phyloP scores from a whole-genome alignment of 768 basidiomycete species.

The Suillus luteus region DNA sequence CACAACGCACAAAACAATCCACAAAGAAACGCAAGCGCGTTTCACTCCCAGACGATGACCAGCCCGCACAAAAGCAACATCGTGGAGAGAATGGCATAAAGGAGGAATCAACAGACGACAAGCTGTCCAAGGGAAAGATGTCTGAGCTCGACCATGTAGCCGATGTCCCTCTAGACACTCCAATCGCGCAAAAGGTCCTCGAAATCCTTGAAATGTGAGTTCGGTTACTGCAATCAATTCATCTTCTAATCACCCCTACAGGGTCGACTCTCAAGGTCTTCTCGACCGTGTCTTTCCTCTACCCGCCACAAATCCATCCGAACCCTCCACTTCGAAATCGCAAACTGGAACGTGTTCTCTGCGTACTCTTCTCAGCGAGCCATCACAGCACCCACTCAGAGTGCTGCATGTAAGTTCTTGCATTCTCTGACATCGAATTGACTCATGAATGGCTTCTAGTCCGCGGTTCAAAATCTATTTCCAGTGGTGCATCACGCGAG shows the following conservation, averaged over 20 bases:
- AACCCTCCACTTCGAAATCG: constrained; percentile 43
- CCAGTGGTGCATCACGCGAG: constrained; percentile 71
- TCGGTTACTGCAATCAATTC: not conserved
- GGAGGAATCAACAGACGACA: constrained; percentile 33
- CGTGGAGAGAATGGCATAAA: constrained; percentile 42
- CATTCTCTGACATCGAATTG: constrained; percentile 19
- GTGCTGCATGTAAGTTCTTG: constrained; percentile 53
- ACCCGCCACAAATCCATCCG: constrained; percentile 38
- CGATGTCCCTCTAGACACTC: constrained; percentile 47
- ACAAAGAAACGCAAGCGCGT: constrained; percentile 72
- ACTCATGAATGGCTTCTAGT: constrained; percentile 34
- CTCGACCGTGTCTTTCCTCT: constrained; percentile 79
- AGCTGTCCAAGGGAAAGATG: constrained; percentile 20
- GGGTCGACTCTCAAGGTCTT: constrained; percentile 72
- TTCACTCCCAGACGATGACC: constrained; percentile 49
- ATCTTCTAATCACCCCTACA: constrained; percentile 27
- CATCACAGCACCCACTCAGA: constrained; percentile 53
- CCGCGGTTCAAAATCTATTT: constrained; percentile 66
- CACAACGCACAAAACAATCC: constrained; percentile 30
- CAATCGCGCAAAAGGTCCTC: constrained; percentile 56
- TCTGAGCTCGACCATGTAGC: constrained; percentile 41
- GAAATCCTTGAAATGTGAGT: constrained; percentile 60
- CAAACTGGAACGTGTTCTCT: constrained; percentile 46
- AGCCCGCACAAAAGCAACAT: constrained; percentile 50
- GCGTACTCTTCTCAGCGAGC: constrained; percentile 55